Conservation (phyloP, 331 rosid genomes). For the Malus hybrid region DNA sequence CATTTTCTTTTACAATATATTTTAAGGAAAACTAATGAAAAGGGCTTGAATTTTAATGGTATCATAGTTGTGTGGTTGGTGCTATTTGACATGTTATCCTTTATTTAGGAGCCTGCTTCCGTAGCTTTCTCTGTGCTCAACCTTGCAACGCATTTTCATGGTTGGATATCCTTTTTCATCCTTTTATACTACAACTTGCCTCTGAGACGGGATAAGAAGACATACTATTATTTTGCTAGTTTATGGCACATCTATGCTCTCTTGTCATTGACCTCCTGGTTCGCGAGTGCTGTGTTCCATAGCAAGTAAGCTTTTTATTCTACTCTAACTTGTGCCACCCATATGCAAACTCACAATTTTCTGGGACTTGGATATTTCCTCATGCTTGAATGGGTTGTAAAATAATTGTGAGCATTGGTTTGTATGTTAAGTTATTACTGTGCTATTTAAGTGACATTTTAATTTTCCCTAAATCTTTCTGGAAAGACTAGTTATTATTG, state of each 20-base stretch:
- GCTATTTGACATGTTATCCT: slow-evolving; percentile 13
- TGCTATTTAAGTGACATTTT: background rate
- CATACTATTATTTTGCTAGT: slow-evolving; percentile 42
- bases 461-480: background rate
- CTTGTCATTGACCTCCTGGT: slow-evolving; percentile 56
- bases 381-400: too few species aligned
- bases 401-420: background rate
- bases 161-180: slow-evolving; percentile 61
- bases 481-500: background rate
- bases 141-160: slow-evolving; percentile 64
- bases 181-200: slow-evolving; percentile 58
- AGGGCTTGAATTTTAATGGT: background rate
- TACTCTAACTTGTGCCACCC: too few species aligned
- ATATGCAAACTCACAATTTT: too few species aligned
- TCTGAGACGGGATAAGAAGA: slow-evolving; percentile 41
- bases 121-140: slow-evolving; percentile 63
- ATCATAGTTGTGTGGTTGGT: slow-evolving; percentile 7
- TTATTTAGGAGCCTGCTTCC: slow-evolving; percentile 67
- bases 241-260: slow-evolving; percentile 62
- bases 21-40: too few species aligned
- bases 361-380: too few species aligned
- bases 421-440: background rate
- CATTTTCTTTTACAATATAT: slow-evolving; percentile 9
- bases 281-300: slow-evolving; percentile 71
- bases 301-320: slow-evolving; percentile 31